A percentile compares a stretch with the other conserved stretches of the same genome.
Conservation (phyloP, 441 rosid species). For the Manihot esculenta region DNA sequence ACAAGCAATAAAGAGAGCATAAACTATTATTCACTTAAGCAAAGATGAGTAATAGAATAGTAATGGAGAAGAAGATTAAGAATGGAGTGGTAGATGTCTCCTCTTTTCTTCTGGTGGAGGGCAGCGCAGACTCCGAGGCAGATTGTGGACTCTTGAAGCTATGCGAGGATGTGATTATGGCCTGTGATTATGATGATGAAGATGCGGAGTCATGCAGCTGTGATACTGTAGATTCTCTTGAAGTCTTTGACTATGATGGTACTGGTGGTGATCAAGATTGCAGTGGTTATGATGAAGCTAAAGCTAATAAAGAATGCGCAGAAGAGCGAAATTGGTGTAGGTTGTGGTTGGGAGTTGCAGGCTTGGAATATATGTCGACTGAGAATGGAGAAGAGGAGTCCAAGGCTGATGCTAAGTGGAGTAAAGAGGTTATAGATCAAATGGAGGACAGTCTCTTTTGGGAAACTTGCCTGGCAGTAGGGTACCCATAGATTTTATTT, state of each 20-base stretch:
- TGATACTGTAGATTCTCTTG: slow-evolving; percentile 17
- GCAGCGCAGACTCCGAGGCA: slow-evolving; percentile 51
- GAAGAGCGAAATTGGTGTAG: slow-evolving; percentile 12
- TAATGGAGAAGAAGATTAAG: slow-evolving; percentile 20
- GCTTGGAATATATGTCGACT: slow-evolving; percentile 9
- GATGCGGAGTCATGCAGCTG: slow-evolving; percentile 62
- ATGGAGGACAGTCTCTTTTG: slow-evolving; percentile 62
- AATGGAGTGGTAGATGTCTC: slow-evolving; percentile 34
- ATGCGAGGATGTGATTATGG: slow-evolving; percentile 12
- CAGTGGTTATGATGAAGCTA: not conserved
- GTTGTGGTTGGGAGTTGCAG: slow-evolving; percentile 18
- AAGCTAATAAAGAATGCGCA: not conserved
- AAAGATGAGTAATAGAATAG: not conserved
- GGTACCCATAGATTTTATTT: slow-evolving; percentile 36
- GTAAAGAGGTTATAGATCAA: slow-evolving; percentile 40
- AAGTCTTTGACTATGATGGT: slow-evolving; percentile 18
- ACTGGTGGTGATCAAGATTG: not conserved
- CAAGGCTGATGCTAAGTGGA: slow-evolving; percentile 9
- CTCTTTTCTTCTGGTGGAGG: slow-evolving; percentile 45
- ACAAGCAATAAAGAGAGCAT: slow-evolving; percentile 3
- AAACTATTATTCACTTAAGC: slow-evolving; percentile 7
- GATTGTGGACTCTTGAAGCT: slow-evolving; percentile 23
- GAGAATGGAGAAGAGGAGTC: slow-evolving; percentile 30
- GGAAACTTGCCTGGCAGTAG: slow-evolving; percentile 63
- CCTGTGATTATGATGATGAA: slow-evolving; percentile 24